These are phyloP conservation scores for Jaltomata sinuosa DNA, from an alignment of 257 asterid genomes.

Conservation along the genomic window DNA sequence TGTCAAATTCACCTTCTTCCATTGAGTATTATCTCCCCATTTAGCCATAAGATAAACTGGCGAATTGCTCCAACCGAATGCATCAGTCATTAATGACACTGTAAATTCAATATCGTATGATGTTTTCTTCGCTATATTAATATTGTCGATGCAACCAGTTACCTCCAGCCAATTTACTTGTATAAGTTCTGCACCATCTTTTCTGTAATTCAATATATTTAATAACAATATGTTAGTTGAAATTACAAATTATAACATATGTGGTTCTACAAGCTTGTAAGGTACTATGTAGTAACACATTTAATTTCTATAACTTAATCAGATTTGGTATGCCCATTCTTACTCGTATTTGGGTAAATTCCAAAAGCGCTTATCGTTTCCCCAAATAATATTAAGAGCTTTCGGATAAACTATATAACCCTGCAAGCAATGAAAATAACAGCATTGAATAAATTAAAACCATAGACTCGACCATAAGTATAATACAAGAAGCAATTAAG, in stretches of 20 bases:
- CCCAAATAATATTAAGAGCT: not conserved
- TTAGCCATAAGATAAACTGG: slow-evolving; percentile 15
- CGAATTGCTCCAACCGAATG: slow-evolving; percentile 14
- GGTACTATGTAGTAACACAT: not conserved
- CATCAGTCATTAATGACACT: slow-evolving; percentile 11
- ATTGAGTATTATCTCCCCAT: slow-evolving; percentile 12
- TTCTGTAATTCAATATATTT: not conserved
- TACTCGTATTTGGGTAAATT: not conserved
- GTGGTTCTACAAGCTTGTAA: not conserved
- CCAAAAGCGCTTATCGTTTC: not conserved
- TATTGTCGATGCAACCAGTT: slow-evolving; percentile 6
- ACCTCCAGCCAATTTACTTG: slow-evolving; percentile 32
- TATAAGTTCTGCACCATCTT: not conserved
- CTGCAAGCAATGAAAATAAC: not conserved
- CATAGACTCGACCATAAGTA: not conserved
- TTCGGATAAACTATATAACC: not conserved
- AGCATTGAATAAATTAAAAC: not conserved
- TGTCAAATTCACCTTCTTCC: not conserved
- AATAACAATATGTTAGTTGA: not conserved
- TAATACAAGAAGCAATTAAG: not conserved
- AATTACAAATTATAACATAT: not conserved
- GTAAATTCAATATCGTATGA: slow-evolving; percentile 10
- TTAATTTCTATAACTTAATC: not conserved
- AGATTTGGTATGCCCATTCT: not conserved
- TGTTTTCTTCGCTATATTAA: not conserved